Percentiles rank a stretch among this genome's conserved stretches.
Conservation (phyloP, 2,329 filamentous ascomycete genomes). For the Aspergillus arachidicola region DNA sequence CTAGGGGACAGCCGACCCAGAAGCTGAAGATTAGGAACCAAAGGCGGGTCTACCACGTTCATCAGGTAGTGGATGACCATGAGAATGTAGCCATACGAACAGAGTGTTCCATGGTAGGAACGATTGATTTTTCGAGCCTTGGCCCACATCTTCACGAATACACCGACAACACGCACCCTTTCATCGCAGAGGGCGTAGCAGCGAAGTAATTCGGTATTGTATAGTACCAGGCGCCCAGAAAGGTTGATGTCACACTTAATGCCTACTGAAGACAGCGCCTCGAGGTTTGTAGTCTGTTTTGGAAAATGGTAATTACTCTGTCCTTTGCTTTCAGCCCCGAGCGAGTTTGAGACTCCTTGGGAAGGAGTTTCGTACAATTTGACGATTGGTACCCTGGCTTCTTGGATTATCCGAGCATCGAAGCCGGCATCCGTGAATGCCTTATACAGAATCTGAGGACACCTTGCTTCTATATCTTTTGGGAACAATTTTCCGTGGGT, state of each 20-base stretch:
- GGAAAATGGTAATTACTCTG: background rate
- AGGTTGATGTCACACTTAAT: background rate
- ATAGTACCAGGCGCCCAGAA: background rate
- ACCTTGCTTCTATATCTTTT: background rate
- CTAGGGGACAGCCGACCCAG: background rate
- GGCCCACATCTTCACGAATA: conserved; percentile 4
- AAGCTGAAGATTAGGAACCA: conserved; percentile 3
- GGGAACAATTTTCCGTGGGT: background rate
- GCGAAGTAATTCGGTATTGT: conserved; percentile 2
- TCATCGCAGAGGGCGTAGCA: conserved; percentile 1
- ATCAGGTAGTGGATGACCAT: conserved; percentile 1
- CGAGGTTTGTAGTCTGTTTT: background rate
- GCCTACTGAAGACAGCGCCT: background rate
- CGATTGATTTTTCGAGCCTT: background rate
- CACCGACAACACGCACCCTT: background rate
- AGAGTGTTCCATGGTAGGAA: background rate
- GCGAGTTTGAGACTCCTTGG: background rate
- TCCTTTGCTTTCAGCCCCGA: background rate
- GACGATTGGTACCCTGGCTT: background rate
- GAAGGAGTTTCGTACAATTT: background rate
- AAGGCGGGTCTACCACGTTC: background rate
- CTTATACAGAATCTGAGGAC: background rate
- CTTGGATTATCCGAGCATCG: background rate
- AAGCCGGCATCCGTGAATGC: background rate
- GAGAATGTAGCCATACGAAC: background rate